phyloP scores from a whole-genome alignment of 73 alveolate genomes.

The Blepharisma stoltei region DNA sequence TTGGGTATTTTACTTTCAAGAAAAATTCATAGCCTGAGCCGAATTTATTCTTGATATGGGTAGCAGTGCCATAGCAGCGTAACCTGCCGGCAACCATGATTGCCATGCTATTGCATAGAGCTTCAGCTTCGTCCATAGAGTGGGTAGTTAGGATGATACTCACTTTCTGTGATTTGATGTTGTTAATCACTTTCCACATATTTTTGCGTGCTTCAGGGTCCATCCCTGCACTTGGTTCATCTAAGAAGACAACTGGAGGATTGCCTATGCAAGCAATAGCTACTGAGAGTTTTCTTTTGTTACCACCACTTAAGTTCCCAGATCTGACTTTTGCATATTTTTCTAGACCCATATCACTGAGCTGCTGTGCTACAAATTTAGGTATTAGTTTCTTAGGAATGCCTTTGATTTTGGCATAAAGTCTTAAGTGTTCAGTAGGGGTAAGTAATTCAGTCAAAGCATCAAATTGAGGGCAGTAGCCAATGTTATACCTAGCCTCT shows the following conservation, averaged over 20 bases:
- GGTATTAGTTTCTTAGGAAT: slow-evolving; percentile 42
- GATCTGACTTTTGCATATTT: slow-evolving; percentile 70
- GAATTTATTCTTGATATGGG: slow-evolving; percentile 80
- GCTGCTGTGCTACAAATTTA: slow-evolving; percentile 56
- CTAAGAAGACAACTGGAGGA: slow-evolving; percentile 94
- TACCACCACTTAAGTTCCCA: slow-evolving; percentile 94
- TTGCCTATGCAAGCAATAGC: slow-evolving; percentile 95
- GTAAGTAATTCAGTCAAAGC: slow-evolving; percentile 91
- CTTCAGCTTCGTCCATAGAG: slow-evolving; percentile 93
- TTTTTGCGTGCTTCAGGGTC: slow-evolving; percentile 87
- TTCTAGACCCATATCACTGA: slow-evolving; percentile 64
- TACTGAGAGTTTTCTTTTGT: slow-evolving; percentile 93
- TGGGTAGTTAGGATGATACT: slow-evolving; percentile 83
- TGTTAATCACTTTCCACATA: slow-evolving; percentile 92
- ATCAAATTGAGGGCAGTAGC: slow-evolving; percentile 98
- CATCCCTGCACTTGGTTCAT: slow-evolving; percentile 98
- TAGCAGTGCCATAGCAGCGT: slow-evolving; percentile 81
- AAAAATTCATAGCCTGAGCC: slow-evolving; percentile 89
- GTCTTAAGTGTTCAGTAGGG: slow-evolving; percentile 87
- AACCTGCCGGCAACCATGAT: slow-evolving; percentile 89
- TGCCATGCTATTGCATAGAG: slow-evolving; percentile 87
- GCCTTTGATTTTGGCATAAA: slow-evolving; percentile 93
- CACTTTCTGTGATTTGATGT: slow-evolving; percentile 69
- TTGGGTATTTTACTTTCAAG: slow-evolving; percentile 58
- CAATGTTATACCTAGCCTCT: slow-evolving; percentile 73